Evolutionary conservation across 345 rosid species (phyloP).

Genomic region (Dipteronia dyeriana): DNA sequence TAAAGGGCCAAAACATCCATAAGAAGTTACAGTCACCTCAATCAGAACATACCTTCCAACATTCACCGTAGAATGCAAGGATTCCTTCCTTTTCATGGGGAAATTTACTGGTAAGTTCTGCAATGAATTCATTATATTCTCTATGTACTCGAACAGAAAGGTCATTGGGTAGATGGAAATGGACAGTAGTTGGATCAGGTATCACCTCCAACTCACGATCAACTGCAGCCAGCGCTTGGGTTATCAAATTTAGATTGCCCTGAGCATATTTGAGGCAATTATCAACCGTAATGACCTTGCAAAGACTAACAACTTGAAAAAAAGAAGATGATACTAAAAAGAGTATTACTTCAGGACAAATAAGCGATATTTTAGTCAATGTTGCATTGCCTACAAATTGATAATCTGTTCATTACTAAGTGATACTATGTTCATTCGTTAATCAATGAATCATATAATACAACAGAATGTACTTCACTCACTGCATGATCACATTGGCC

Average conservation of each 20-base stretch:
- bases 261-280: constrained; percentile 40
- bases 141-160: constrained; percentile 78
- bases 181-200: constrained; percentile 94
- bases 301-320: not conserved
- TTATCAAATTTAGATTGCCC: constrained; percentile 93
- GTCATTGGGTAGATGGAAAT: constrained; percentile 83
- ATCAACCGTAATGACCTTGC: constrained; percentile 12
- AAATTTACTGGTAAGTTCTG: constrained; percentile 66
- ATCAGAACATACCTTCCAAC: constrained; percentile 79
- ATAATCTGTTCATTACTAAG: not conserved
- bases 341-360: not conserved
- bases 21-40: constrained; percentile 25
- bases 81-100: constrained; percentile 92
- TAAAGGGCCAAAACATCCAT: not conserved
- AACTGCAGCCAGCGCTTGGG: constrained; percentile 84
- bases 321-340: not conserved
- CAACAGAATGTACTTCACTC: not conserved
- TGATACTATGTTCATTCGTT: not conserved
- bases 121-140: constrained; percentile 65
- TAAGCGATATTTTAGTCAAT: too few species aligned
- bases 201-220: constrained; percentile 88
- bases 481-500: not conserved
- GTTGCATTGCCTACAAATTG: not conserved
- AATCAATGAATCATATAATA: not conserved
- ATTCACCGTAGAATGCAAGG: constrained; percentile 71